Base-by-base conservation (phyloP, 2,329 filamentous ascomycete species). In the Talaromyces sp. region DNA sequence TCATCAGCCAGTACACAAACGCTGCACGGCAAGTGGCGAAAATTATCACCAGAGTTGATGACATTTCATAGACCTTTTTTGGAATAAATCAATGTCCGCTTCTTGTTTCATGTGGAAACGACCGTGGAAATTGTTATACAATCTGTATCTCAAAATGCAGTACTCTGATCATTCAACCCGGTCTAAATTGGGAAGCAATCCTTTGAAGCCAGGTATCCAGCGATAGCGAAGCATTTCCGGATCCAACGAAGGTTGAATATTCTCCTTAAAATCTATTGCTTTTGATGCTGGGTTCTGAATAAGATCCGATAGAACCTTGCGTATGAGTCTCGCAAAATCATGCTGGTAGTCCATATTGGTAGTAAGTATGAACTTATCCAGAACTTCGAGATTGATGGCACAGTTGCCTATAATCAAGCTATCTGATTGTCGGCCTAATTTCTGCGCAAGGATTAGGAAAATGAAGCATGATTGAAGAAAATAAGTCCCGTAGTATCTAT, bases 171-270 rank as follows among this genome's bases (percentile, higher is more conserved):
- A 35, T 56, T 33, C 50, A 33, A 22, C n/a, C n/a, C 25, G 50
- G 50, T n/a, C 27, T 7, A 25, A 11, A n/a, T 57, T 57, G 10
- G 33, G 52, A 25, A 57, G 17, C 19, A 57, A 39, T 19, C 52
- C 52, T 35, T 37, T 57, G 11, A 57, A 57, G 19, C 52, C 52
- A 27, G 52, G 52, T 19, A 39, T 39, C 52, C 52, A 57, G 52
- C 52, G 52, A n/a, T 57, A 57, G 39, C 52, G 52, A 39, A 57
- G 52, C 52, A 57, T 57, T 57, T 57, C 52, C 31, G 52, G 52
- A 33, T 57, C 52, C 11, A 57, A 39, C 7, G 52, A 57, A 2
- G 52, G 31, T n/a, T 56, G 50, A 3, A 25, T 33, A 3, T 17
- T 17, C 17, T 56, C 33, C 25, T 37, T 13, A n/a, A 57, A 11